phyloP scores from a whole-genome alignment of 2,329 filamentous ascomycete genomes.

The Pezicula carpinea region DNA sequence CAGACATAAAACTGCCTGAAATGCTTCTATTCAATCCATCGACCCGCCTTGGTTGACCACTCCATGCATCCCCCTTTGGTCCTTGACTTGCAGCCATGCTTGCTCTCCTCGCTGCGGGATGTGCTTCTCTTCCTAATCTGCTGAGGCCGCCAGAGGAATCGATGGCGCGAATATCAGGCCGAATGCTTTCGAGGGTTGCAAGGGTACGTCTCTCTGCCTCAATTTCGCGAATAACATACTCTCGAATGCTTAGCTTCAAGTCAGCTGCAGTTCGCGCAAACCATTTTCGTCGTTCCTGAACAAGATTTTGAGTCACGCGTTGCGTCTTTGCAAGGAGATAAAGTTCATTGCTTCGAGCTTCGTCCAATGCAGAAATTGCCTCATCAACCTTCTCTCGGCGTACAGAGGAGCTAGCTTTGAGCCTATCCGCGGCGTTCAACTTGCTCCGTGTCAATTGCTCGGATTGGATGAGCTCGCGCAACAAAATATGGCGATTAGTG shows the following conservation, averaged over 20 bases:
- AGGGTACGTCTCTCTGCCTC: constrained; percentile 90
- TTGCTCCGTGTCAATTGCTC: constrained; percentile 81
- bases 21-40: constrained; percentile 76
- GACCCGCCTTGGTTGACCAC: constrained; percentile 73
- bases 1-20: constrained; percentile 66
- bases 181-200: constrained; percentile 86
- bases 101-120: constrained; percentile 67
- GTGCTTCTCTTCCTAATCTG: constrained; percentile 81
- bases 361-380: constrained; percentile 85
- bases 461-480: constrained; percentile 87
- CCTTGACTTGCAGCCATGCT: constrained; percentile 86
- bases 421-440: constrained; percentile 77
- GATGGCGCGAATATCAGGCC: constrained; percentile 88
- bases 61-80: constrained; percentile 98
- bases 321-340: constrained; percentile 82
- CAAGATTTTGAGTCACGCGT: constrained; percentile 81
- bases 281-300: constrained; percentile 87
- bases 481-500: constrained; percentile 94
- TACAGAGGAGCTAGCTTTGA: constrained; percentile 83
- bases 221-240: constrained; percentile 92
- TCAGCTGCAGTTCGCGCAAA: constrained; percentile 83
- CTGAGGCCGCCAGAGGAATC: constrained; percentile 87
- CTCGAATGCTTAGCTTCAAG: constrained; percentile 75
- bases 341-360: constrained; percentile 76
- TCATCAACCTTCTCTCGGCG: constrained; percentile 96